Conservation (phyloP, 768 basidiomycete genomes). For the Lactarius psammicola region DNA sequence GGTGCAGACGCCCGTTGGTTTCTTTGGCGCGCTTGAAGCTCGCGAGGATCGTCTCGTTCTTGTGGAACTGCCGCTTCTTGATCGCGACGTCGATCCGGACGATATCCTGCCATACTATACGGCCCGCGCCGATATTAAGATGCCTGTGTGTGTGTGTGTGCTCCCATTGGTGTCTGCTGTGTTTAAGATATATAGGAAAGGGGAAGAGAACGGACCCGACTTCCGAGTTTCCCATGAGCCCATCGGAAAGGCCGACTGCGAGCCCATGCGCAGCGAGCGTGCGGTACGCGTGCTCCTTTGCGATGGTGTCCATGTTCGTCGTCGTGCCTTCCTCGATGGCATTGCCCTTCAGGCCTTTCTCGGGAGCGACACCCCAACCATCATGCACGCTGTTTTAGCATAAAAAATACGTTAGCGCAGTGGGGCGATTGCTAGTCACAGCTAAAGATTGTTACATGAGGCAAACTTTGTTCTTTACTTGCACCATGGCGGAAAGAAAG, state of each 20-base stretch:
- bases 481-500: slow-evolving; percentile 38
- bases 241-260: slow-evolving; percentile 90
- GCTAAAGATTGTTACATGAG: slow-evolving; percentile 61
- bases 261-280: slow-evolving; percentile 81
- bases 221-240: slow-evolving; percentile 97
- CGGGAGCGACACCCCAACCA: slow-evolving; percentile 84
- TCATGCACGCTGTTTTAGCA: slow-evolving; percentile 73
- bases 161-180: too few species aligned
- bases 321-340: slow-evolving; percentile 85
- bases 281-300: slow-evolving; percentile 68
- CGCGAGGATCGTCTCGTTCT: slow-evolving; percentile 67
- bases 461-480: slow-evolving; percentile 86
- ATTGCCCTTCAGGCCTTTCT: slow-evolving; percentile 75
- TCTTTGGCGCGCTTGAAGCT: slow-evolving; percentile 77
- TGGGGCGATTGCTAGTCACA: background rate
- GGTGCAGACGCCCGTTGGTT: slow-evolving; percentile 78
- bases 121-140: slow-evolving; percentile 91
- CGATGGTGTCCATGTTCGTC: slow-evolving; percentile 86
- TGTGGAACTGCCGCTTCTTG: slow-evolving; percentile 84
- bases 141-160: slow-evolving; percentile 72
- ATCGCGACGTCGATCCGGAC: slow-evolving; percentile 92
- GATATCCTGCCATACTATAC: slow-evolving; percentile 97
- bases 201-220: slow-evolving; percentile 66
- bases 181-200: too few species aligned
- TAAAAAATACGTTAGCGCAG: slow-evolving; percentile 1